Percentiles rank a stretch among this genome's conserved stretches.
Conservation (phyloP, 2,329 filamentous ascomycete species). For the Plectosphaerella cucumerina region DNA sequence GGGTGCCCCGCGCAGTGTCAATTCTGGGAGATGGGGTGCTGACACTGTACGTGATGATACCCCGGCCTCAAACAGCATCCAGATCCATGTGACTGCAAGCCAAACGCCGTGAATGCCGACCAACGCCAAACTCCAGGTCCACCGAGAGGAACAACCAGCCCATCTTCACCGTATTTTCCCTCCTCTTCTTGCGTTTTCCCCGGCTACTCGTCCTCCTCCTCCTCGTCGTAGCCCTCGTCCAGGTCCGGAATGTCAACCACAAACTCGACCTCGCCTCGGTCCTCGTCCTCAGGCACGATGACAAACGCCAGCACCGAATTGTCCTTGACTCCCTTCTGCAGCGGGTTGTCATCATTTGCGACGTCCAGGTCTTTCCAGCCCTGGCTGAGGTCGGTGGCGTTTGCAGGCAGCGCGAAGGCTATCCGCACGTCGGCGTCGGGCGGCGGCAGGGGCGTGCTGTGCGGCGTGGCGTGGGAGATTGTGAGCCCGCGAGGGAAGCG, state of each 20-base stretch:
- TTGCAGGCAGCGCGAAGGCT: conserved; percentile 41
- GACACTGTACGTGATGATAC: neutral
- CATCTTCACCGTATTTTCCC: too few relatives aligned
- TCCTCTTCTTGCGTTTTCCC: too few relatives aligned
- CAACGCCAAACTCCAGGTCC: neutral
- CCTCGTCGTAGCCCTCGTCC: conserved; percentile 35
- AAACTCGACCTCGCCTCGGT: conserved; percentile 36
- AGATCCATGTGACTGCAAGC: neutral
- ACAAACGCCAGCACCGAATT: conserved; percentile 47
- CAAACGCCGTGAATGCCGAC: neutral
- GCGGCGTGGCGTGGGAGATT: conserved; percentile 23
- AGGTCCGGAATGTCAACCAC: conserved; percentile 40
- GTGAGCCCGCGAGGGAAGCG: conserved; percentile 51
- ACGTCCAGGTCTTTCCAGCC: conserved; percentile 47
- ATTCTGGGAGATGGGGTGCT: neutral
- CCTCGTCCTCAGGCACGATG: conserved; percentile 33
- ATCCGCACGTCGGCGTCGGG: conserved; percentile 36
- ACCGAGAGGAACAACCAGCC: neutral
- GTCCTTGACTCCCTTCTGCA: conserved; percentile 39
- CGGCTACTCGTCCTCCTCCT: conserved; percentile 17
- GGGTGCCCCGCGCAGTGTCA: neutral
- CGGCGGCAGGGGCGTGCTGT: conserved; percentile 33
- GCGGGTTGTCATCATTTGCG: conserved; percentile 31
- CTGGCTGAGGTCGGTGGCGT: conserved; percentile 36
- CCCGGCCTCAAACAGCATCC: neutral